Evolutionary conservation across 345 rosid species (phyloP).

Genomic region (Euphorbia pulcherrima): DNA sequence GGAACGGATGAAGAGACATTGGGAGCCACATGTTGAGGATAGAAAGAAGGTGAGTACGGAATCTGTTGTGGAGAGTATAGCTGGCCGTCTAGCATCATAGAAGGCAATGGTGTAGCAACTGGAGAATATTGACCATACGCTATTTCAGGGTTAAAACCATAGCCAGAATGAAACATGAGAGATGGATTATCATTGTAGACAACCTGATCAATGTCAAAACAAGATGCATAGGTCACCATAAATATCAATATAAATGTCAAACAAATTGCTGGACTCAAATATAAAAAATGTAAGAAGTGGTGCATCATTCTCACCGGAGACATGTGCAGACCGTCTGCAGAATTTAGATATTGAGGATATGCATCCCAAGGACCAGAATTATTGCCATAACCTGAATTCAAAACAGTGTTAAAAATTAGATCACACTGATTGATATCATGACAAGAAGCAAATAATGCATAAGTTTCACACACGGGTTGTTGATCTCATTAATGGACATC

Average conservation of each 20-base stretch:
- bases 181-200: slow-evolving; percentile 54
- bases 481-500: not conserved
- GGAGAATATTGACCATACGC: slow-evolving; percentile 51
- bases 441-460: not conserved
- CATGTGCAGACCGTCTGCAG: slow-evolving; percentile 49
- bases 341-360: slow-evolving; percentile 41
- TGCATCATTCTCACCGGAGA: slow-evolving; percentile 42
- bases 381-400: slow-evolving; percentile 43
- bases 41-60: slow-evolving; percentile 45
- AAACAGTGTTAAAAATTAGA: not conserved
- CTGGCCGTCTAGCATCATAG: slow-evolving; percentile 56
- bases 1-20: slow-evolving; percentile 45
- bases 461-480: not conserved
- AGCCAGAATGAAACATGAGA: slow-evolving; percentile 48
- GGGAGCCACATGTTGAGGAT: slow-evolving; percentile 35
- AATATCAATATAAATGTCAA: not conserved
- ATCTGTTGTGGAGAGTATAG: slow-evolving; percentile 47
- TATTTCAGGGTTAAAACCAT: slow-evolving; percentile 48
- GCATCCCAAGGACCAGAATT: slow-evolving; percentile 41
- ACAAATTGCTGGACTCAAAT: slow-evolving; percentile 3
- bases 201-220: slow-evolving; percentile 32
- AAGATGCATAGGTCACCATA: not conserved
- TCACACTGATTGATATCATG: not conserved
- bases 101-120: slow-evolving; percentile 41
- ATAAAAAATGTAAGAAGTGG: not conserved